Percentiles rank a stretch among this genome's conserved stretches.
Conservation (phyloP, 345 rosid genomes). For the Noccaea bulbosa region DNA sequence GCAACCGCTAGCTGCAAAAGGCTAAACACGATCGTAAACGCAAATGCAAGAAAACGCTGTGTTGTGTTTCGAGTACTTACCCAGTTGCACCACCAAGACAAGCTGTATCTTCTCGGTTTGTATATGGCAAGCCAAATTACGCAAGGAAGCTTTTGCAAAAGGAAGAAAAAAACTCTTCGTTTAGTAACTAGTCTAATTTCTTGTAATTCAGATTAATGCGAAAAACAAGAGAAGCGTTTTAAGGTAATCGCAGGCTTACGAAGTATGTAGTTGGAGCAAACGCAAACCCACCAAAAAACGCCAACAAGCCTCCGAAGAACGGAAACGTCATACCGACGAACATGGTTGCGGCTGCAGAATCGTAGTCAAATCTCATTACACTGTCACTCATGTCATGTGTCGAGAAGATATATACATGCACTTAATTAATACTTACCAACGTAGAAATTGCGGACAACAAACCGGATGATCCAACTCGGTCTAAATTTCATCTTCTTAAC, state of each 20-base stretch:
- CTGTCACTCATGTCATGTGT: not conserved
- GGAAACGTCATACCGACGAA: constrained; percentile 75
- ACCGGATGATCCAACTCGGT: constrained; percentile 52
- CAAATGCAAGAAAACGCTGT: not conserved
- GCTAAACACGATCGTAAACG: not conserved
- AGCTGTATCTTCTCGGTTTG: constrained; percentile 66
- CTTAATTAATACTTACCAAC: constrained; percentile 51
- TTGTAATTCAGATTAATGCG: not conserved
- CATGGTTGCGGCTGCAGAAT: constrained; percentile 62
- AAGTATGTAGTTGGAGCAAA: constrained; percentile 84
- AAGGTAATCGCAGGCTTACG: constrained; percentile 47
- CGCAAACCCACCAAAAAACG: constrained; percentile 80
- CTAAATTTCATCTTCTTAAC: constrained; percentile 60
- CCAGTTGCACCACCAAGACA: constrained; percentile 77
- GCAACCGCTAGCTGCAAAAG: not conserved
- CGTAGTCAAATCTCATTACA: not conserved
- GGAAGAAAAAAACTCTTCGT: constrained; percentile 7
- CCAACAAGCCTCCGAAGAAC: constrained; percentile 68
- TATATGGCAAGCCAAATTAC: constrained; percentile 71
- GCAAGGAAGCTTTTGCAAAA: constrained; percentile 67
- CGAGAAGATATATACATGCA: not conserved
- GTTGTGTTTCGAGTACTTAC: constrained; percentile 45
- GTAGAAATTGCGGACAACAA: constrained; percentile 49
- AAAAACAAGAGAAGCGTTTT: not conserved
- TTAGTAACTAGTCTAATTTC: not conserved